Evolutionary conservation across 768 basidiomycete genomes (phyloP), one percentile per base, ranked within the genome.

Genomic region (Pleurotus citrinopileatus): DNA sequence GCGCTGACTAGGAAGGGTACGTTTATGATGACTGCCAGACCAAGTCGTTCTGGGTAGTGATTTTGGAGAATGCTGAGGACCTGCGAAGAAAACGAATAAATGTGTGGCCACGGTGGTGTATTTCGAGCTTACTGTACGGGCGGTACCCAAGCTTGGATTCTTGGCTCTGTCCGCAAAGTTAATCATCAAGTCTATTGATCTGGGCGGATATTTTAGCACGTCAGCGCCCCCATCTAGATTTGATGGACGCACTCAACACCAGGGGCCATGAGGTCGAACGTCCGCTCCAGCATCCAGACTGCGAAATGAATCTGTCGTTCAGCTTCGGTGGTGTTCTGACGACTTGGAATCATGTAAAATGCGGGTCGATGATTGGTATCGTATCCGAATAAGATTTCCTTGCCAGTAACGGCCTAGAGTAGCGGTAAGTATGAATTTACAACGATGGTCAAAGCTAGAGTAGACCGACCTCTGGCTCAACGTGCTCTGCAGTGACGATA

Each of bases 21-120:
- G 61, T 94, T 89, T 55, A 86, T 75, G 61, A 93, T 82, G 38
- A 91, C 68, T 1, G 91, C 80, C 10, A 74, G 64, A 22, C 90
- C 91, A 28, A 96, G 82, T 3, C 94, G 83, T 66, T 96, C 94
- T 0, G 91, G 91, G 61, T 92, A 94, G 64, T 94, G 90, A 20
- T 82, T 79, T 61, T 92, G 91, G 12, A 92, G 74, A 60, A 91
- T 87, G 65, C 76, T 68, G 51, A 87, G 75, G 10, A 82, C 57
- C 57, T 59, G 38, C n/a, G 26, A 17, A 19, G 26, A 9, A 17
- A 42, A 19, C 2, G 13, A 17, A 29, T 40, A 7, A 15, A 15
- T 20, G 23, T 10, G 32, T n/a, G 32, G n/a, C 28, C 13, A 17
- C 15, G 13, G 27, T 15, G 12, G 15, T 48, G 34, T 22, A 19